These are phyloP conservation scores for Komagataella mondaviorum DNA, from an alignment of 805 yeast genomes.

Conservation along the genomic window DNA sequence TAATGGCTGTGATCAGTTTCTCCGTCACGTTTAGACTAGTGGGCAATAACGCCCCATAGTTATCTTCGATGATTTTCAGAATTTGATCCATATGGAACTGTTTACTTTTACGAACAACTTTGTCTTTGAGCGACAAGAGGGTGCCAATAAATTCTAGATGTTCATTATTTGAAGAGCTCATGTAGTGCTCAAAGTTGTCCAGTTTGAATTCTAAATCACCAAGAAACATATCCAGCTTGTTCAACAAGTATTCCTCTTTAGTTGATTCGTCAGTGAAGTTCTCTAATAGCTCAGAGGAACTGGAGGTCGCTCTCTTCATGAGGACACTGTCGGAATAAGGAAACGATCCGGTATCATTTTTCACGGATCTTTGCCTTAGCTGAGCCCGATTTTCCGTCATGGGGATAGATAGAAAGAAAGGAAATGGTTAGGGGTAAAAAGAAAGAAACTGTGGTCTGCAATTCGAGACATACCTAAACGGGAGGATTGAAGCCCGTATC, in stretches of 20 bases:
- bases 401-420: not conserved
- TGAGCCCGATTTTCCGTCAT: not conserved
- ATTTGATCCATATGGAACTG: not conserved
- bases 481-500: not conserved
- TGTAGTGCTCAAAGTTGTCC: conserved; percentile 15
- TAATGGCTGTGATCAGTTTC: conserved; percentile 20
- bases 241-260: conserved; percentile 15
- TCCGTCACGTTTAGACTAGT: conserved; percentile 11
- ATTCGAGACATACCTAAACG: not conserved
- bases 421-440: not conserved
- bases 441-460: not conserved
- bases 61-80: conserved; percentile 13
- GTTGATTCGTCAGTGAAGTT: not conserved
- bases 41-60: conserved; percentile 12
- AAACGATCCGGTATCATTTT: not conserved
- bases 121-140: conserved; percentile 8
- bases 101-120: conserved; percentile 8
- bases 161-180: conserved; percentile 2
- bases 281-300: not conserved
- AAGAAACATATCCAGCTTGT: conserved; percentile 10
- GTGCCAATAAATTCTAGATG: not conserved
- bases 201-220: conserved; percentile 6
- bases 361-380: not conserved
- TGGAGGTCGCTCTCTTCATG: not conserved
- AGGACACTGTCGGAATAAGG: not conserved